These are phyloP conservation scores for Kwoniella europaea DNA, from an alignment of 768 basidiomycete genomes.

Conservation along the genomic window DNA sequence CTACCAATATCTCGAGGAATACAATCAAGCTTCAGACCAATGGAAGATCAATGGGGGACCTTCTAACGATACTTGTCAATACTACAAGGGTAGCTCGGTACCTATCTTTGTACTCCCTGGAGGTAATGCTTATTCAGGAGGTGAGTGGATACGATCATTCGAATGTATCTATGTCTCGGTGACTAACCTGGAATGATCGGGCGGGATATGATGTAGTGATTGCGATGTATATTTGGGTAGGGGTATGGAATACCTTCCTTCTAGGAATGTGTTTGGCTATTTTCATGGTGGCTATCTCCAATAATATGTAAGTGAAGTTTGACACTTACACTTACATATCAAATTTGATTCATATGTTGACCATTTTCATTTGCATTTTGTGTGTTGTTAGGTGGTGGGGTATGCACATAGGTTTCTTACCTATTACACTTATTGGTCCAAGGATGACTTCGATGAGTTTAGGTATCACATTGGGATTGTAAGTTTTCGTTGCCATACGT, in stretches of 20 bases:
- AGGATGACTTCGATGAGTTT: slow-evolving; percentile 42
- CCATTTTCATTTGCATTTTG: not conserved
- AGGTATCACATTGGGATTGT: slow-evolving; percentile 46
- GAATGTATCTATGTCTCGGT: not conserved
- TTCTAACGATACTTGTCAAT: slow-evolving; percentile 25
- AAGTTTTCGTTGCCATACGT: slow-evolving; percentile 19
- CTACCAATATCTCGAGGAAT: slow-evolving; percentile 23
- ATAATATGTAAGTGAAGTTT: slow-evolving; percentile 33
- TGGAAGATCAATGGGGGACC: slow-evolving; percentile 32
- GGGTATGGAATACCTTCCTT: slow-evolving; percentile 39
- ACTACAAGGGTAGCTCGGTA: slow-evolving; percentile 26
- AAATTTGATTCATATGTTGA: not conserved
- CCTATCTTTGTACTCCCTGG: slow-evolving; percentile 18
- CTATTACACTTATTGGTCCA: slow-evolving; percentile 46
- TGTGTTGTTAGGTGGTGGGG: slow-evolving; percentile 35
- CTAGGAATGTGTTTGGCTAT: slow-evolving; percentile 41
- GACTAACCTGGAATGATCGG: not conserved
- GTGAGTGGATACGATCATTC: slow-evolving; percentile 15
- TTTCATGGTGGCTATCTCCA: slow-evolving; percentile 34
- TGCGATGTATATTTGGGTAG: slow-evolving; percentile 25
- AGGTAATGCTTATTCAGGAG: slow-evolving; percentile 21
- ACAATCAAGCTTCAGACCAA: not conserved
- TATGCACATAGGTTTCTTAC: slow-evolving; percentile 39
- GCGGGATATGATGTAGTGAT: not conserved
- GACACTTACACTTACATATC: too few species aligned